Evolutionary conservation across 352 stramenopile species (phyloP).

Genomic region (Globisporangium middletonii): DNA sequence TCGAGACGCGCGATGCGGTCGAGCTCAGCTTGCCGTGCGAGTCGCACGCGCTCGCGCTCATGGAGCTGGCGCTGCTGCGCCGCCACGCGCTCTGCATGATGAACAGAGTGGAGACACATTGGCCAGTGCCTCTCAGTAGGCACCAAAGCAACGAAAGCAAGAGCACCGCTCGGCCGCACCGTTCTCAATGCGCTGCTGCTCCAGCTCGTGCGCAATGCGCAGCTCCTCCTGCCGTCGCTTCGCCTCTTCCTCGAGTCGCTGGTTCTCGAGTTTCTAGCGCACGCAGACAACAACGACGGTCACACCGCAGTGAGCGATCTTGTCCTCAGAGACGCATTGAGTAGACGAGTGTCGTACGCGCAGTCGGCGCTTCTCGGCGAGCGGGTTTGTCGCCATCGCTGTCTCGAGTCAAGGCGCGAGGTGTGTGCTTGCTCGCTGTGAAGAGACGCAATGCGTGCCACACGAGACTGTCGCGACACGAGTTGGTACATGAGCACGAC

Average conservation of each 20-base stretch:
- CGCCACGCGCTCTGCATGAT: constrained; percentile 26
- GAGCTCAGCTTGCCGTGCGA: constrained; percentile 22
- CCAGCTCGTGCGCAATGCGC: constrained; percentile 29
- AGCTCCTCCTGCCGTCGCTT: constrained; percentile 39
- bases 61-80: constrained; percentile 25
- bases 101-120: not conserved
- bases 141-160: too few species aligned
- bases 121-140: not conserved
- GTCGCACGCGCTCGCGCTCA: constrained; percentile 24
- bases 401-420: too few species aligned
- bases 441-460: too few species aligned
- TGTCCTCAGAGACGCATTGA: not conserved
- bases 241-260: constrained; percentile 54
- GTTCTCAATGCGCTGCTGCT: constrained; percentile 36
- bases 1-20: constrained; percentile 42
- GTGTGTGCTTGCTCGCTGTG: too few species aligned
- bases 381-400: constrained; percentile 14
- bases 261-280: constrained; percentile 64
- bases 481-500: too few species aligned
- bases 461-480: too few species aligned
- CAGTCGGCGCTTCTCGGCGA: constrained; percentile 34
- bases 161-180: constrained; percentile 16
- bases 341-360: constrained; percentile 15
- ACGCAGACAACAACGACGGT: not conserved
- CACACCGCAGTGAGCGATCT: not conserved